Conservation (phyloP, 257 asterid species). For the Paulownia fortunei region DNA sequence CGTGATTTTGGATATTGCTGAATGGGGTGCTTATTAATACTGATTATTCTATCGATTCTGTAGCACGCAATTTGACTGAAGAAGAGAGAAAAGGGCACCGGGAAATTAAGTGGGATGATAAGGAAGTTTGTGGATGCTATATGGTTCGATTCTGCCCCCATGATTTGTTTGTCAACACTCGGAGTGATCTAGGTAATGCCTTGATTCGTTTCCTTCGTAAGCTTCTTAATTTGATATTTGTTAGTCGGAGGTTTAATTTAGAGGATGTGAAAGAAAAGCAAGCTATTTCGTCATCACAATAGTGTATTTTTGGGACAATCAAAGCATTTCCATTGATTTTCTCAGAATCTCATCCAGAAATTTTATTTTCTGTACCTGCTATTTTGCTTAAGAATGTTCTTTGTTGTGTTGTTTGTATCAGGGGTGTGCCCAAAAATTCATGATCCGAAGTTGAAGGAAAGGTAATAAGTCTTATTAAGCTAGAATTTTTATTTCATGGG, state of each 20-base stretch:
- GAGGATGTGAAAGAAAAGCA: not conserved
- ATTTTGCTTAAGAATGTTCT: conserved; percentile 14
- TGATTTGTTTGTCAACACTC: conserved; percentile 93
- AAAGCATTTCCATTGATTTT: not conserved
- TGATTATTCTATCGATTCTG: conserved; percentile 21
- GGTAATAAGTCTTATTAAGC: conserved; percentile 50
- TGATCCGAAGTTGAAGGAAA: conserved; percentile 93
- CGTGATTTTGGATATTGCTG: not conserved
- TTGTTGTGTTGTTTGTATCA: conserved; percentile 42
- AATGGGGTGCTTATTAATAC: not conserved
- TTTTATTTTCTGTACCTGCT: not conserved
- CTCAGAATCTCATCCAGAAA: not conserved
- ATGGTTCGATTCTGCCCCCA: conserved; percentile 99
- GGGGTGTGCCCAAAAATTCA: conserved; percentile 94
- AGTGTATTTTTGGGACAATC: not conserved
- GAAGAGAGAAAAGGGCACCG: conserved; percentile 89
- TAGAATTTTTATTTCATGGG: not conserved
- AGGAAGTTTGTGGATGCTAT: conserved; percentile 85
- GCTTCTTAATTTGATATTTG: not conserved
- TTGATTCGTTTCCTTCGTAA: not conserved
- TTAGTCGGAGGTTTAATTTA: not conserved
- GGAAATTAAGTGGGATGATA: conserved; percentile 93
- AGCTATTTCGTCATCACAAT: not conserved
- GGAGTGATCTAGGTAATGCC: conserved; percentile 82
- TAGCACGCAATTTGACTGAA: conserved; percentile 94